Base-by-base conservation (phyloP, 164 flowering plant genomes). In the Macadamia integrifolia region DNA sequence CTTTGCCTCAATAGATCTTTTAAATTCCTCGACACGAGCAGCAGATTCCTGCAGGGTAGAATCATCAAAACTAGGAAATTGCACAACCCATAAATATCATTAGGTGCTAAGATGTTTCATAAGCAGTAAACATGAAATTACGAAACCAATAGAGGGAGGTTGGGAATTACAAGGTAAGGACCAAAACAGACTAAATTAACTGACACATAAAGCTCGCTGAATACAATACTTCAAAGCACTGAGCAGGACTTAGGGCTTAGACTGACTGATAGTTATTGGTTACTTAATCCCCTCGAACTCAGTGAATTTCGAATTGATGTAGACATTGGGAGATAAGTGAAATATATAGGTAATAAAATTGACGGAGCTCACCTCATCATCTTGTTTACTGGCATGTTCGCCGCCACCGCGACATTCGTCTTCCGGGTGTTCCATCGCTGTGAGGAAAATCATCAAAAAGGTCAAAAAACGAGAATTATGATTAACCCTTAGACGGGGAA, bases 1-100 rank as follows among this genome's bases (percentile, higher is more conserved):
- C 69, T 92, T 92, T 23, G 91, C 88, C 69, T 88, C 97, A 65
- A 90, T 66, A 43, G 95, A 86, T 61, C 88, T 94, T 76, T 86
- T 94, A 58, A 86, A 78, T 76, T 94, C 97, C 77, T 88, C 96
- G 18, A 78, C 79, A 49, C 93, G 93, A 75, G 96, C 88, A 75
- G 71, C 83, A 69, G 82, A 80, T 80, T 88, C 97, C 98, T 93
- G 81, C 65, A 79, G 31, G 44, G 53, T n/a, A 49, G n/a, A 56
- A 10, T 31, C 56, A 35, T 29, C 28, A 44, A 60, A 23, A 62
- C 13, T 40, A 3, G 9, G 59, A 9, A 1, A 48, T 11, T 5
- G 32, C 1, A 6, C 11, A 28, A 65, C 3, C n/a, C 29, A 3
- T 3, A 15, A 62, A 61, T 49, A 17, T 17, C 17, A 18, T 62